A percentile compares a stretch with the other conserved stretches of the same genome.
These are phyloP conservation scores for Monascus ruber DNA, from an alignment of 2,329 filamentous ascomycete genomes.

Conservation along the genomic window DNA sequence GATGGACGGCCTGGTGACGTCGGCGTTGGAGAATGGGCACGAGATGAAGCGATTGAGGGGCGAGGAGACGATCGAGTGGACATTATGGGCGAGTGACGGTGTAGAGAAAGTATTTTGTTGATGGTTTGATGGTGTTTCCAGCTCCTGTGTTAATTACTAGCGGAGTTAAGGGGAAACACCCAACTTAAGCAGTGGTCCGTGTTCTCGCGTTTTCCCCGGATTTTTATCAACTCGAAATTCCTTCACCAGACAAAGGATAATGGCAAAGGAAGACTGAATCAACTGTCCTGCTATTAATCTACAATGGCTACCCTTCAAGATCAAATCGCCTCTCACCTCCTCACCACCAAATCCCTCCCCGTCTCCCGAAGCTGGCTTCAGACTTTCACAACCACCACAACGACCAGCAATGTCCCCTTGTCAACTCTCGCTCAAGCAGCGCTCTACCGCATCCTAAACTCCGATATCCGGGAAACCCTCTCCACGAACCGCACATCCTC, in stretches of 20 bases:
- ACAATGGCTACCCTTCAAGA: conserved; percentile 17
- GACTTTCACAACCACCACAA: conserved; percentile 46
- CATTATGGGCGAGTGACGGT: conserved; percentile 28
- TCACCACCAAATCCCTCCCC: conserved; percentile 41
- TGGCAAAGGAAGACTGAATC: no score
- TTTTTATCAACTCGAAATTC: not conserved
- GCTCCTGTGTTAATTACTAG: no score
- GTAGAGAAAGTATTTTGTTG: not conserved
- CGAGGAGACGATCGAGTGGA: conserved; percentile 50
- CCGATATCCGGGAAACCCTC: conserved; percentile 59
- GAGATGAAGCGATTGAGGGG: conserved; percentile 47
- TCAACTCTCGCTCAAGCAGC: conserved; percentile 67
- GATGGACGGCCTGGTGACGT: conserved; percentile 67
- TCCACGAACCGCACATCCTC: conserved; percentile 33
- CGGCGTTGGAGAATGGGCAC: conserved; percentile 47
- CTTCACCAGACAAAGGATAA: no score
- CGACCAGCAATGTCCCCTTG: conserved; percentile 47
- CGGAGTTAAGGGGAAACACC: no score
- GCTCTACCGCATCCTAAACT: conserved; percentile 65
- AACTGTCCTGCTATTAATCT: not conserved
- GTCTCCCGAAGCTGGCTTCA: conserved; percentile 53
- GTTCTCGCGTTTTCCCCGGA: conserved; percentile 6
- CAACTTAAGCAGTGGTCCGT: conserved; percentile 17
- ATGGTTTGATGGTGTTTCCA: not conserved
- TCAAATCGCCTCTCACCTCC: conserved; percentile 43